Base-by-base conservation (phyloP, 1,284 basidiomycete genomes). In the Rhizoctonia solani region DNA sequence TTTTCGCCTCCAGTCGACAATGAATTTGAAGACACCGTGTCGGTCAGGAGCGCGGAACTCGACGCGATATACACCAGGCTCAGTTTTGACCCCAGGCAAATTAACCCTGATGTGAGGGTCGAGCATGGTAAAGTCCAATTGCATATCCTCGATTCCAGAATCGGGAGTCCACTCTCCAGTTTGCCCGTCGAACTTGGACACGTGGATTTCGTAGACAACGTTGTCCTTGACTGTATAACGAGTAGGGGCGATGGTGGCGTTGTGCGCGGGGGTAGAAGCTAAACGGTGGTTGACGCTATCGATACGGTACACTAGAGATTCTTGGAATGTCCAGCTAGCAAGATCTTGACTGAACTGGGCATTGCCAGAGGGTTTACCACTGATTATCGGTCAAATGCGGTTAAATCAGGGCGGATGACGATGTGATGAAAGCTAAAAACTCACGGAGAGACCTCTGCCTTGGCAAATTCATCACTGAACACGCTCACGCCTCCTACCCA, bases 21-120 rank as follows among this genome's bases (percentile, higher is more conserved):
- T 82, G 76, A 99, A 95, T 75, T 98, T 98, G 85, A 97, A 99
- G 13, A 99, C 97, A 49, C 97, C 96, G 76, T 99, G 97, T 67
- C 94, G 81, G 78, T 98, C 96, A 2, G 96, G 96, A 2, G 89
- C 87, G 46, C 86, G 86, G 85, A 99, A 95, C 1, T 83, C 85
- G 2, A 88, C 83, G 9, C 83, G 81, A 79, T 95, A 98, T 70
- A 83, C 84, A 32, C 87, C 89, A 2, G 86, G 83, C 37, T 77
- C 72, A 3, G 81, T 81, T 11, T 78, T 69, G 19, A 85, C 82
- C 9, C 88, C 81, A 9, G 76, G 79, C 6, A 97, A 81, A 3
- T 86, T 78, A 8, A 87, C 92, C 32, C 94, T 90, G 69, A 96
- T 80, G 76, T 95, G 92, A 0, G 95, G 96, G 77, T 99, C 97